Conservation (phyloP, 2,329 filamentous ascomycete genomes). For the Exophiala sp. region DNA sequence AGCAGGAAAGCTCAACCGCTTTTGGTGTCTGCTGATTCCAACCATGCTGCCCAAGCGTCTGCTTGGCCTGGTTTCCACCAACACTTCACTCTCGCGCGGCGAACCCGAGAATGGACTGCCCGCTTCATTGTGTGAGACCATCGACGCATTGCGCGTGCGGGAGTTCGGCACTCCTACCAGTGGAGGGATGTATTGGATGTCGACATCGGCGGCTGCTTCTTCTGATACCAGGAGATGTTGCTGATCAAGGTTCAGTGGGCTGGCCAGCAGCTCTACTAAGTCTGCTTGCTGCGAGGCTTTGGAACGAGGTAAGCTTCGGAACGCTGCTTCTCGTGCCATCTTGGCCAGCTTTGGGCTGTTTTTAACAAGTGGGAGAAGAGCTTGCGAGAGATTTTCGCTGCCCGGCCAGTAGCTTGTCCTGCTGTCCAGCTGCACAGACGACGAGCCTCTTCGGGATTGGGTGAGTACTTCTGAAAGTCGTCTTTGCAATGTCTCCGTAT, state of each 20-base stretch:
- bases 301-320: constrained; percentile 18
- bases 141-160: not conserved
- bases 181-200: constrained; percentile 25
- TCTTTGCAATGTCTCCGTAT: constrained; percentile 17
- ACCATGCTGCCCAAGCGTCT: constrained; percentile 17
- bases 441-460: constrained; percentile 12
- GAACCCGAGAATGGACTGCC: not conserved
- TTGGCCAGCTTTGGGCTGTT: constrained; percentile 15
- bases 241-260: not conserved
- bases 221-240: constrained; percentile 3
- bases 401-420: constrained; percentile 7
- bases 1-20: constrained; percentile 9
- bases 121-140: not conserved
- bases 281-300: constrained; percentile 3
- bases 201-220: not conserved
- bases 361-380: not conserved
- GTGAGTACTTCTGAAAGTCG: constrained; percentile 16
- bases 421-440: constrained; percentile 2
- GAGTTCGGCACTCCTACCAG: constrained; percentile 3
- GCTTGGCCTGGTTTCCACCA: no score
- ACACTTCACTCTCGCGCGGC: not conserved
- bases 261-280: not conserved
- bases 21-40: constrained; percentile 19
- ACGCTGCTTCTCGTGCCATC: constrained; percentile 15
- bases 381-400: constrained; percentile 4